Percentiles rank a stretch among this genome's conserved stretches.
Evolutionary conservation across 2,329 filamentous ascomycete species (phyloP).

Genomic region (Curvularia eragrostidis): DNA sequence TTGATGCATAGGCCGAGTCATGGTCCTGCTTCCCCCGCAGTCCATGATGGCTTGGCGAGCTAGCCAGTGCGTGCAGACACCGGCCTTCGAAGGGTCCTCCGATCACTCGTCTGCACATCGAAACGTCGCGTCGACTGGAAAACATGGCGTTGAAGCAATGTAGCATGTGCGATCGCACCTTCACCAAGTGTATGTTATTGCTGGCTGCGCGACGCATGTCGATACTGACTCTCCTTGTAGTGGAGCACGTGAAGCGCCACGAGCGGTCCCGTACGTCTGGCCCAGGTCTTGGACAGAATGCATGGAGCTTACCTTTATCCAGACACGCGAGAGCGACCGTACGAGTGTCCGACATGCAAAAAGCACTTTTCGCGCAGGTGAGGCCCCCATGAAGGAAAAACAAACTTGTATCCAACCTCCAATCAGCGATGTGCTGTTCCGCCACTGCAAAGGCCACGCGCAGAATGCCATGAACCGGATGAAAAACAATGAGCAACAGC

Average conservation of each 20-base stretch:
- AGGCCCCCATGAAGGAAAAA: slow-evolving; percentile 14
- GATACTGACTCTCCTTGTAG: slow-evolving; percentile 12
- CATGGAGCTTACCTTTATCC: slow-evolving; percentile 28
- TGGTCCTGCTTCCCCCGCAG: slow-evolving; percentile 38
- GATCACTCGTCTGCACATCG: slow-evolving; percentile 21
- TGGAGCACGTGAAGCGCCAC: slow-evolving; percentile 62
- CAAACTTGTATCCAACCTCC: slow-evolving; percentile 27
- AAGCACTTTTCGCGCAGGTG: slow-evolving; percentile 64
- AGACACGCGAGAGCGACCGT: slow-evolving; percentile 64
- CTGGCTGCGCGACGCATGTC: not conserved
- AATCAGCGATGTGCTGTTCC: slow-evolving; percentile 57
- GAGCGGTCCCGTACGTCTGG: slow-evolving; percentile 59
- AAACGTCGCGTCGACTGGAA: slow-evolving; percentile 14
- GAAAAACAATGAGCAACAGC: slow-evolving; percentile 42
- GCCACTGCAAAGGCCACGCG: slow-evolving; percentile 60
- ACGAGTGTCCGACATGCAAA: slow-evolving; percentile 61
- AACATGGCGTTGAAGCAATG: slow-evolving; percentile 50
- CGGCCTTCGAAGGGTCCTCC: slow-evolving; percentile 26
- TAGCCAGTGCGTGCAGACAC: slow-evolving; percentile 21
- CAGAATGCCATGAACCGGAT: slow-evolving; percentile 50
- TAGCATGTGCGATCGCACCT: slow-evolving; percentile 59
- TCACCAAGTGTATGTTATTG: slow-evolving; percentile 53
- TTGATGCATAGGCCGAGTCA: slow-evolving; percentile 36
- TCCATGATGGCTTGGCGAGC: slow-evolving; percentile 31
- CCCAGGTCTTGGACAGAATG: not conserved